Percentiles rank a stretch among this genome's conserved stretches.
These are phyloP conservation scores for Trypanosoma melophagium DNA, from an alignment of 208 protist genomes.

Conservation along the genomic window DNA sequence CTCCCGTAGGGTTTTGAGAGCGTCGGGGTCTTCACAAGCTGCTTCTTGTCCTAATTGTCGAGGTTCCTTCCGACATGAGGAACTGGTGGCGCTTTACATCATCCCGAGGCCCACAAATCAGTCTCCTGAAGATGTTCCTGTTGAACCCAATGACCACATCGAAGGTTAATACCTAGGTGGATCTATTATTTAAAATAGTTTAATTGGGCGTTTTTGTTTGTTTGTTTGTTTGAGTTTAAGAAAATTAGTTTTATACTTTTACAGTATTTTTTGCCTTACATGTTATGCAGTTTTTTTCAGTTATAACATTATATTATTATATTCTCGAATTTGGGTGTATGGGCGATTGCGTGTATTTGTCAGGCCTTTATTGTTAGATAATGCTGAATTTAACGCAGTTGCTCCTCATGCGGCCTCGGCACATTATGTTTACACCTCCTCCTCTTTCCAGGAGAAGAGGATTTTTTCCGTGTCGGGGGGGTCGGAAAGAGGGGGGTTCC, in stretches of 20 bases:
- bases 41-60: slow-evolving; percentile 21
- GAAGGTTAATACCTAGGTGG: no score
- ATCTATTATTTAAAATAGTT: no score
- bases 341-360: not conserved
- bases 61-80: not conserved
- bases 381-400: slow-evolving; percentile 56
- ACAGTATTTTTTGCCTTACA: no score
- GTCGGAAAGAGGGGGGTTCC: slow-evolving; percentile 63
- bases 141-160: no score
- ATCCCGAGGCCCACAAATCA: not conserved
- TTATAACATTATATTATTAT: no score
- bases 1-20: slow-evolving; percentile 13
- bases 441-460: slow-evolving; percentile 69
- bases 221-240: no score
- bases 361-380: not conserved
- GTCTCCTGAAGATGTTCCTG: not conserved
- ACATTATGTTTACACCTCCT: slow-evolving; percentile 88
- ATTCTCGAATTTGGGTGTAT: no score
- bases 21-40: not conserved
- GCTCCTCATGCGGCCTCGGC: slow-evolving; percentile 64
- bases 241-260: no score
- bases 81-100: slow-evolving; percentile 13
- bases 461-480: slow-evolving; percentile 68
- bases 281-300: no score
- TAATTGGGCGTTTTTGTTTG: no score